Evolutionary conservation across 2,329 filamentous ascomycete genomes (phyloP).

Genomic region (Tricladium varicosporioides): DNA sequence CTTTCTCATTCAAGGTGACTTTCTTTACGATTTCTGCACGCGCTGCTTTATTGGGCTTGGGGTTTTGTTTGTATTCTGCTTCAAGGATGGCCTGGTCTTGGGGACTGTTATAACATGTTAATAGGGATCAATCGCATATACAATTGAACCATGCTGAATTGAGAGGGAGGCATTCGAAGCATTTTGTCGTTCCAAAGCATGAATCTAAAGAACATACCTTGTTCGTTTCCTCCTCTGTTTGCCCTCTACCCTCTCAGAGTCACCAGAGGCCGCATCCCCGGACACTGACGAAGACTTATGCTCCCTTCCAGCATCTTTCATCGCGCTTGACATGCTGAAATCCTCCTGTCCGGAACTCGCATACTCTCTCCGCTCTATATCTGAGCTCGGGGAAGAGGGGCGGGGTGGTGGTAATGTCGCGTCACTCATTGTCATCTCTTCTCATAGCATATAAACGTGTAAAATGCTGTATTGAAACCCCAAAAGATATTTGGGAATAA

Average conservation of each 20-base stretch:
- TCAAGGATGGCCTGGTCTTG: slow-evolving; percentile 90
- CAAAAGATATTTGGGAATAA: slow-evolving; percentile 9
- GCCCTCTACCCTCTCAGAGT: slow-evolving; percentile 35
- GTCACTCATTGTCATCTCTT: slow-evolving; percentile 32
- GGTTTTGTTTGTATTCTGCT: slow-evolving; percentile 77
- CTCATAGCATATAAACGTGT: slow-evolving; percentile 25
- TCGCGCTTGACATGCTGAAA: slow-evolving; percentile 14
- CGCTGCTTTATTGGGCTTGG: slow-evolving; percentile 88
- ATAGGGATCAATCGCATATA: slow-evolving; percentile 4
- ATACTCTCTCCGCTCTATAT: slow-evolving; percentile 11
- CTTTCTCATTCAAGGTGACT: slow-evolving; percentile 83
- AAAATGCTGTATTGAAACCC: slow-evolving; percentile 10
- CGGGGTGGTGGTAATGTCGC: slow-evolving; percentile 31
- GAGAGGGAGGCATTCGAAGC: neutral
- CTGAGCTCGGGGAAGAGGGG: slow-evolving; percentile 23
- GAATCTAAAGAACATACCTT: slow-evolving; percentile 47
- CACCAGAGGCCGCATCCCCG: slow-evolving; percentile 24
- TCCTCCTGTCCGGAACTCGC: slow-evolving; percentile 21
- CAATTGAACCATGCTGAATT: no score
- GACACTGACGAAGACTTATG: slow-evolving; percentile 17
- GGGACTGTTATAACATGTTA: slow-evolving; percentile 51
- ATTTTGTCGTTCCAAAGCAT: neutral
- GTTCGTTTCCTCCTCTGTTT: slow-evolving; percentile 58
- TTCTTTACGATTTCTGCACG: slow-evolving; percentile 80
- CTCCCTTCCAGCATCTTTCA: neutral